Evolutionary conservation across 192 early-diverging fungal genomes (phyloP), one percentile per base, ranked within the genome.

Genomic region (Backusella tarrabulga): DNA sequence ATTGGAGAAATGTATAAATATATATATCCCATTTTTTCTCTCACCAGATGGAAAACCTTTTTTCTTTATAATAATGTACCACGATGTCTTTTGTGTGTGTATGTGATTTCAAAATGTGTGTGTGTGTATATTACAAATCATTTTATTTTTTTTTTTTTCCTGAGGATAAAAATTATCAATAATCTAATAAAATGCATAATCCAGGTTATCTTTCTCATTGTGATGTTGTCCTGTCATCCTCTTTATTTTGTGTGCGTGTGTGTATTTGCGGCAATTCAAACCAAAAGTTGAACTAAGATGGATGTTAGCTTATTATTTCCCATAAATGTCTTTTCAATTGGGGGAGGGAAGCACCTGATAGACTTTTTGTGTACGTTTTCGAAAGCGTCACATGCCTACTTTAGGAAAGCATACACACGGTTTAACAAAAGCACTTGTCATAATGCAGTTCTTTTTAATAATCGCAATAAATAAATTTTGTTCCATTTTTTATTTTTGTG

Each of bases 361-460:
- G 56, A 29, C 19, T n/a, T n/a, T 50, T 50, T 50, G 46, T 63
- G 56, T 63, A 63, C 56, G 12, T 23, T 63, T 63, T 29, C 21
- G 11, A 63, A 32, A 9, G 67, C 29, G 21, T 70, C 68, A 70
- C 38, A 70, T 70, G 68, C n/a, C 68, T 41, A 21, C 68, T 70
- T 70, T 70, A 41, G 35, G 68, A 40, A 70, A 70, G 23, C 35
- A 23, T 38, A 23, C 68, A 69, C 68, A 69, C 32, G 54, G 54
- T 56, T 56, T 11, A 56, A 56, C 54, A 56, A 56, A 56, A 23
- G 34, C 26, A 34, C 17, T 56, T 56, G 54, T 56, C 54, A 56
- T 56, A 23, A 56, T 56, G 54, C 54, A 56, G 11, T 26, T 8
- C 54, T 56, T 56, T 56, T 56, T 56, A 56, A 56, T 56, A 56